Percentiles rank a stretch among this genome's conserved stretches.
phyloP scores from a whole-genome alignment of 1,139 yeast species.

The Pneumocystis sp. region DNA sequence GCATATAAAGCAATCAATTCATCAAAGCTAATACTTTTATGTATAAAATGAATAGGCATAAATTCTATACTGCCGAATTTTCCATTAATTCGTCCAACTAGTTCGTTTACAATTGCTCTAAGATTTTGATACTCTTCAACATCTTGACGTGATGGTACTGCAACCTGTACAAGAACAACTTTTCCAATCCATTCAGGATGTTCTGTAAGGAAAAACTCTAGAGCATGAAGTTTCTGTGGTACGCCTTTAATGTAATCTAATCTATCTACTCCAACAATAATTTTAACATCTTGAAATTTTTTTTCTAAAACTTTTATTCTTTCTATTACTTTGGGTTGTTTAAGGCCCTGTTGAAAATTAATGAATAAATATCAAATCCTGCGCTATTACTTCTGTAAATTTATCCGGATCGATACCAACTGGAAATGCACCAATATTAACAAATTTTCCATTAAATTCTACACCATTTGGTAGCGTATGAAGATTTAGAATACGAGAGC shows the following conservation, averaged over 20 bases:
- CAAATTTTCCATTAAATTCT: slow-evolving; percentile 58
- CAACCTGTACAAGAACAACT: slow-evolving; percentile 88
- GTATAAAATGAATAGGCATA: slow-evolving; percentile 94
- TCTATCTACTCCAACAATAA: slow-evolving; percentile 92
- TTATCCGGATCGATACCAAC: slow-evolving; percentile 94
- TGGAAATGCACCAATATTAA: slow-evolving; percentile 91
- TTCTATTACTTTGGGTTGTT: slow-evolving; percentile 43
- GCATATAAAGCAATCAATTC: slow-evolving; percentile 81
- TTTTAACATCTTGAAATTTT: slow-evolving; percentile 56
- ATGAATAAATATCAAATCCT: background rate
- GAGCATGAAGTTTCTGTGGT: slow-evolving; percentile 89
- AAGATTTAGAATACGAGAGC: slow-evolving; percentile 69
- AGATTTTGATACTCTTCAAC: slow-evolving; percentile 95
- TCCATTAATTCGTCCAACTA: slow-evolving; percentile 94
- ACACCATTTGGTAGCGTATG: slow-evolving; percentile 87
- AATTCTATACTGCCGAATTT: slow-evolving; percentile 92
- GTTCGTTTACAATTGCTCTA: slow-evolving; percentile 85
- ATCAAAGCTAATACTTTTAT: slow-evolving; percentile 75
- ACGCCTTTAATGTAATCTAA: slow-evolving; percentile 94
- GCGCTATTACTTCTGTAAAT: slow-evolving; percentile 37
- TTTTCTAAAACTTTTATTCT: slow-evolving; percentile 49
- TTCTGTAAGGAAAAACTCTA: slow-evolving; percentile 76
- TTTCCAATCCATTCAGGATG: slow-evolving; percentile 98
- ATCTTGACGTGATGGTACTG: slow-evolving; percentile 95
- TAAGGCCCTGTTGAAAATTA: slow-evolving; percentile 34